phyloP scores from a whole-genome alignment of 441 rosid genomes.

The Pelargonium myrrhifolium region DNA sequence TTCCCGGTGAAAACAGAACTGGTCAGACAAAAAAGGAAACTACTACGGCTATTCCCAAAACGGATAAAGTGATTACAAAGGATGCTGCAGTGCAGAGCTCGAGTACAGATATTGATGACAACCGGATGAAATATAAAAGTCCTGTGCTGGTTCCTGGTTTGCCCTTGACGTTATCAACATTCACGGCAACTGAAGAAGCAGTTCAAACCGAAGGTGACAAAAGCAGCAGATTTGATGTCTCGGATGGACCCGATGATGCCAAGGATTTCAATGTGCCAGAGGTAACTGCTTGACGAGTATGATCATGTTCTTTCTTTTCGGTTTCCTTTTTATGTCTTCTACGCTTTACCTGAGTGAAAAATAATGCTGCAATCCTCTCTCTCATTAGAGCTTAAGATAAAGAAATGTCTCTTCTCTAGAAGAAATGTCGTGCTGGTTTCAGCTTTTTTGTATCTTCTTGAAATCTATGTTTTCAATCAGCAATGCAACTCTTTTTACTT shows the following conservation, averaged over 20 bases:
- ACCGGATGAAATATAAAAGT: constrained; percentile 23
- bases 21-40: constrained; percentile 18
- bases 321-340: constrained; percentile 5
- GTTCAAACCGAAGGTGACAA: constrained; percentile 17
- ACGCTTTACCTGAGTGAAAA: constrained; percentile 13
- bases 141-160: constrained; percentile 69
- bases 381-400: background rate
- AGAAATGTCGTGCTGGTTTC: constrained; percentile 7
- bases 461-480: background rate
- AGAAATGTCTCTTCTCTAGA: background rate
- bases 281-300: constrained; percentile 63
- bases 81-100: constrained; percentile 12
- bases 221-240: constrained; percentile 20
- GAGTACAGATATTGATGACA: constrained; percentile 21
- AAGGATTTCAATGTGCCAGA: constrained; percentile 30
- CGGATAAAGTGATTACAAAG: constrained; percentile 10
- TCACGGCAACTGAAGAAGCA: constrained; percentile 25
- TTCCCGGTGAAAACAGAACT: constrained; percentile 11
- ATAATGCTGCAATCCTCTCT: constrained; percentile 13
- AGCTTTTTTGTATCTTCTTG: constrained; percentile 22
- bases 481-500: constrained; percentile 10
- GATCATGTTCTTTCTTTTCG: constrained; percentile 20
- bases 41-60: constrained; percentile 10
- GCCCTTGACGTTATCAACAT: constrained; percentile 20
- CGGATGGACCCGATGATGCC: constrained; percentile 28